phyloP scores from a whole-genome alignment of 805 yeast species.

The Wickerhamiella cacticola region DNA sequence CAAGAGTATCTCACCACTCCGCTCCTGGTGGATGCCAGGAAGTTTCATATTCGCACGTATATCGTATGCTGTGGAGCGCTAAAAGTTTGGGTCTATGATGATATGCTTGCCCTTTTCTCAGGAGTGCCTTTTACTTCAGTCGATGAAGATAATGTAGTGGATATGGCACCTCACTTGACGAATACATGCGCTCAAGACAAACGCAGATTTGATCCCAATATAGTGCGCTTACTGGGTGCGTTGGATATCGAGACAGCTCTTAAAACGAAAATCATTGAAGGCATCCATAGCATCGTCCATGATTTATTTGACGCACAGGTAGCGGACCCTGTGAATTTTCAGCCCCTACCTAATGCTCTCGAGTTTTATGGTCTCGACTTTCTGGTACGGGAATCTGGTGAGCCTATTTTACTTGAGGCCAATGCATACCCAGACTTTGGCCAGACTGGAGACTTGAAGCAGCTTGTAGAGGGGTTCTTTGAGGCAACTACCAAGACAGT shows the following conservation, averaged over 20 bases:
- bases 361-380: slow-evolving; percentile 88
- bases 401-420: slow-evolving; percentile 63
- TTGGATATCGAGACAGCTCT: slow-evolving; percentile 35
- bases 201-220: slow-evolving; percentile 28
- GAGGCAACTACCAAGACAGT: slow-evolving; percentile 37
- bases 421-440: slow-evolving; percentile 95
- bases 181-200: slow-evolving; percentile 77
- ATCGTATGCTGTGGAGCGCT: slow-evolving; percentile 65
- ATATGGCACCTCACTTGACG: slow-evolving; percentile 70
- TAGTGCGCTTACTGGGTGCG: slow-evolving; percentile 55
- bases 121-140: slow-evolving; percentile 36
- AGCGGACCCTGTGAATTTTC: slow-evolving; percentile 75
- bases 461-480: slow-evolving; percentile 53
- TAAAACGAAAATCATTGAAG: slow-evolving; percentile 36
- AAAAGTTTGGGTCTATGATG: slow-evolving; percentile 63
- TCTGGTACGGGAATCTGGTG: slow-evolving; percentile 43
- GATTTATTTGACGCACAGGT: slow-evolving; percentile 77
- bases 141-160: slow-evolving; percentile 27
- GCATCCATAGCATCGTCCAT: slow-evolving; percentile 48
- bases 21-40: slow-evolving; percentile 54
- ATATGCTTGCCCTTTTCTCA: slow-evolving; percentile 77
- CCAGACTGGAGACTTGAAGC: slow-evolving; percentile 79
- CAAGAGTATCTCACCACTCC: slow-evolving; percentile 71
- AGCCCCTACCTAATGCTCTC: slow-evolving; percentile 65
- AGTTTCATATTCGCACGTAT: slow-evolving; percentile 83